Evolutionary conservation across 345 rosid genomes (phyloP).

Genomic region (Balakata baccata): DNA sequence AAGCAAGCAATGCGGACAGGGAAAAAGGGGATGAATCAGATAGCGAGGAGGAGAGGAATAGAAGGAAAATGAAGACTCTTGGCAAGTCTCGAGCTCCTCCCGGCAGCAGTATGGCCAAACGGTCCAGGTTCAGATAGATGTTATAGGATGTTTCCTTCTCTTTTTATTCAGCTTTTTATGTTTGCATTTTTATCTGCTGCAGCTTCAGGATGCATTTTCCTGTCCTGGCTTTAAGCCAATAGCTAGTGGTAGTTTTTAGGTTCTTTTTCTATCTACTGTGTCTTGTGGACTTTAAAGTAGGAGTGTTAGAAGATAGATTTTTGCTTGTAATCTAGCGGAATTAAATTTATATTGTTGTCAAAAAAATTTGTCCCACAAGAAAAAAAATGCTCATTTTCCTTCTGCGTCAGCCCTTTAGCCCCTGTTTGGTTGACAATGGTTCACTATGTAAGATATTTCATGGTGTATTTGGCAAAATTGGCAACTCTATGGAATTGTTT

Average conservation of each 20-base stretch:
- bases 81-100: conserved; percentile 66
- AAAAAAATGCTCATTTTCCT: not conserved
- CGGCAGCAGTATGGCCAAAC: conserved; percentile 11
- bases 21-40: conserved; percentile 84
- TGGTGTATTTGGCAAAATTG: too few relatives aligned
- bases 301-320: conserved; percentile 7
- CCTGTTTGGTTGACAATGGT: too few relatives aligned
- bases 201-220: conserved; percentile 11
- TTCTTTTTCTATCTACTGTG: not conserved
- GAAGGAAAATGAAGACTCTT: conserved; percentile 78
- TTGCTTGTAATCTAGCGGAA: conserved; percentile 1
- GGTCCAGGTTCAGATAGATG: conserved; percentile 14
- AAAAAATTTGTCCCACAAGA: not conserved
- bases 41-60: conserved; percentile 87
- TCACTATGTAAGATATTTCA: too few relatives aligned
- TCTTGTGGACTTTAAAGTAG: not conserved
- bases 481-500: too few relatives aligned
- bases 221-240: conserved; percentile 1
- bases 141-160: not conserved
- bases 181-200: not conserved
- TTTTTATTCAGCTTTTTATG: not conserved
- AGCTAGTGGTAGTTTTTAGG: conserved; percentile 3
- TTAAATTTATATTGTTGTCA: not conserved
- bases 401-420: not conserved
- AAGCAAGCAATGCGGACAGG: conserved; percentile 89